Conservation (phyloP, 192 early-diverging fungal species). For the Anaeromyces robustus region DNA sequence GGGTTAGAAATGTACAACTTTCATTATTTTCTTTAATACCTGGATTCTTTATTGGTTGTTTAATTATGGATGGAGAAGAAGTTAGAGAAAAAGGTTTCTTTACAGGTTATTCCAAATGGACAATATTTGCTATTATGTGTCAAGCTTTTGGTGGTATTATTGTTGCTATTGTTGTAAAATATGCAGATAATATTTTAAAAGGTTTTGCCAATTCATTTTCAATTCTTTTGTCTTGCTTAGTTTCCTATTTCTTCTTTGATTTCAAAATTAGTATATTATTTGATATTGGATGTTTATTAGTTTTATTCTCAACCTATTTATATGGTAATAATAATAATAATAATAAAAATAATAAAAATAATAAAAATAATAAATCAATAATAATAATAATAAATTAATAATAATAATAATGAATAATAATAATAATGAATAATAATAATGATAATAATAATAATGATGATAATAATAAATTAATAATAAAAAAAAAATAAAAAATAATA, state of each 20-base stretch:
- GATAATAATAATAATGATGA: no score
- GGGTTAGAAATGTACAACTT: constrained; percentile 86
- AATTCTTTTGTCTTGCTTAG: constrained; percentile 76
- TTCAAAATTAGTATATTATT: constrained; percentile 58
- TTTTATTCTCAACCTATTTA: constrained; percentile 59
- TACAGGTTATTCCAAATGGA: constrained; percentile 69
- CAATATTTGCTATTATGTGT: constrained; percentile 61
- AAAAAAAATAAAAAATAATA: no score
- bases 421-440: no score
- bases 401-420: no score
- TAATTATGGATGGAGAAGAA: constrained; percentile 53
- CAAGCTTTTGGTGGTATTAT: constrained; percentile 87
- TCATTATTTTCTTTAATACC: constrained; percentile 66
- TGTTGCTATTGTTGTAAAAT: constrained; percentile 79
- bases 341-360: no score
- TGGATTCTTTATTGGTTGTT: constrained; percentile 57
- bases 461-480: no score
- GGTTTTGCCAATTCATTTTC: constrained; percentile 94
- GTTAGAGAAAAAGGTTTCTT: constrained; percentile 74
- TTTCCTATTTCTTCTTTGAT: constrained; percentile 71
- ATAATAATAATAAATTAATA: no score
- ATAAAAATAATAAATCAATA: no score
- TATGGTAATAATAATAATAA: constrained; percentile 23
- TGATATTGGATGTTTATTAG: constrained; percentile 49
- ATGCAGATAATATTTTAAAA: constrained; percentile 45